Evolutionary conservation across 441 rosid genomes (phyloP), one percentile per base, ranked within the genome.

Genomic region (Erodium texanum): DNA sequence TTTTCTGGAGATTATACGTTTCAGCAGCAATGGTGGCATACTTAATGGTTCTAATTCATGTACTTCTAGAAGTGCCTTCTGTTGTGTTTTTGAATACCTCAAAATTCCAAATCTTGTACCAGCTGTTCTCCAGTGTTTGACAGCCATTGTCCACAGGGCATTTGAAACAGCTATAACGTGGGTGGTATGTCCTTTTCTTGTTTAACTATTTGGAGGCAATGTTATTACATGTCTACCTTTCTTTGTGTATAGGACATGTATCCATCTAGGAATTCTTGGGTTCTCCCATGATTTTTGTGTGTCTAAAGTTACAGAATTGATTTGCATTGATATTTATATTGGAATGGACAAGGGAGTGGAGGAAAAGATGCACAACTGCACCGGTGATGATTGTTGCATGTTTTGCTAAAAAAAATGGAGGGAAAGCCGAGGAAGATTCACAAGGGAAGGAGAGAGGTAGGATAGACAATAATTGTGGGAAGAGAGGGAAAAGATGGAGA

Each of bases 21-120:
- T 95, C 82, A 89, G 88, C 79, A 95, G 96, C 80, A 95, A 95
- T 64, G 99, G 99, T 66, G 99, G 99, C 76, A 85, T 92, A 73
- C 97, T 95, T 71, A 95, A 92, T 75, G 96, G 98, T 67, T 71
- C 80, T 67, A 77, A 79, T 73, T 79, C 85, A 67, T 83, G 85
- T 71, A 82, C 89, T 54, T 82, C 93, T 68, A 90, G 93, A 82
- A 95, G 99, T 85, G 97, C 99, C 78, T 95, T 95, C 82, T 79
- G 95, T 76, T 95, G 98, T 77, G 98, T 79, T 65, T 95, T 95
- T 74, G 99, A 95, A 75, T 95, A 95, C 82, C 82, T 92, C 69
- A 95, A 92, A 86, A 89, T 96, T 67, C 92, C 97, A 84, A 87
- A 86, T 79, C 96, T 93, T 59, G 73, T 80, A 83, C 95, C 97